Base-by-base conservation (phyloP, 495 filamentous ascomycete genomes). In the Amniculicola lignicola region DNA sequence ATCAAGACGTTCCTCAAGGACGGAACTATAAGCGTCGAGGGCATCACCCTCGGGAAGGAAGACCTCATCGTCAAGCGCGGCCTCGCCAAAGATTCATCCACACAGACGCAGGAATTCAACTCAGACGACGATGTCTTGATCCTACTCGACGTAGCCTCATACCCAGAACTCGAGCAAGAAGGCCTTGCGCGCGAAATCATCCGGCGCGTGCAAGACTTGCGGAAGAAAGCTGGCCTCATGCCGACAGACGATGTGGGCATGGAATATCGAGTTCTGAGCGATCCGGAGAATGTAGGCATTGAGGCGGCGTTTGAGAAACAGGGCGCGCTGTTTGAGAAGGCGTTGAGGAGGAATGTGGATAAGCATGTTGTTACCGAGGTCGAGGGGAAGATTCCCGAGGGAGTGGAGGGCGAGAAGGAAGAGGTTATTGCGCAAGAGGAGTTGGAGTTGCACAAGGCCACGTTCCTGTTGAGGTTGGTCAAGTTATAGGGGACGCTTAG, bases 221-320 rank as follows among this genome's bases (percentile, higher is more conserved):
- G 89, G 25, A 94, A 94, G 75, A 86, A 87, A 72, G 88, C 87
- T 7, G 87, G 87, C 4, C 71, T 94, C 39, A 77, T 86, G 9
- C 76, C 88, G 15, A 94, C 88, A 2, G 89, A 94, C 64, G 89
- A 93, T 66, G 81, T 94, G 27, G 85, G 83, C 71, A 90, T 94
- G 84, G 84, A 88, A 64, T 93, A 92, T 69, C 75, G 75, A 29
- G 78, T 93, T 9, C 74, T 90, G 9, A 77, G 75, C 2, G 89
- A 95, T 70, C 87, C 89, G 0, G 84, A 89, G n/a, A 74, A 81
- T 38, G 79, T 87, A 59, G 88, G 87, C 5, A 69, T 96, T n/a
- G 79, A 75, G 42, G 77, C 79, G 47, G 86, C 85, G 27, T 94
- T 95, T 69, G 79, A 82, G 54, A 77, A 75, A 14, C 87, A 95